These are phyloP conservation scores for Hemisphaericaspora nanyangensis DNA, from an alignment of 805 yeast genomes.

Conservation along the genomic window DNA sequence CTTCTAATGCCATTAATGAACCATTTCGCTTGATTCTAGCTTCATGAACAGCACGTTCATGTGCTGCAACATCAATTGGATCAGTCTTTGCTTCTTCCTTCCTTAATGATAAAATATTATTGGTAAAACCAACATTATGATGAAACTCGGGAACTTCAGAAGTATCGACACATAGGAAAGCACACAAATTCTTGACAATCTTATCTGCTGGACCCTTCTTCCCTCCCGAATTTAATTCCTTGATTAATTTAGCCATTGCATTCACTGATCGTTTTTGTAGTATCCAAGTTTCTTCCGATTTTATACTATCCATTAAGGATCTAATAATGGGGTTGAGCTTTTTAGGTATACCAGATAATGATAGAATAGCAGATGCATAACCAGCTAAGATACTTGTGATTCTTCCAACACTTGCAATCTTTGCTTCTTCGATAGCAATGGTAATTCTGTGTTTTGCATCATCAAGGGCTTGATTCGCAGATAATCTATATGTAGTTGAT, in stretches of 20 bases:
- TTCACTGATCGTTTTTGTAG: slow-evolving; percentile 71
- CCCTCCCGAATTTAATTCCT: slow-evolving; percentile 50
- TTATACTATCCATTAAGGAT: slow-evolving; percentile 88
- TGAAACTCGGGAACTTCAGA: slow-evolving; percentile 91
- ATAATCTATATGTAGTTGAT: slow-evolving; percentile 65
- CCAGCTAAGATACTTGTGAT: slow-evolving; percentile 63
- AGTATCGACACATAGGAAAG: slow-evolving; percentile 91
- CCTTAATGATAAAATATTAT: slow-evolving; percentile 64
- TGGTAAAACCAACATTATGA: slow-evolving; percentile 52
- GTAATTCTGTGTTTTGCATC: slow-evolving; percentile 70
- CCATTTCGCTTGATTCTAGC: slow-evolving; percentile 85
- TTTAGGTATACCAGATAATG: slow-evolving; percentile 67
- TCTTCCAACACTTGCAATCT: slow-evolving; percentile 46
- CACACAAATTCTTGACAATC: slow-evolving; percentile 85
- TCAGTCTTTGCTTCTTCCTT: slow-evolving; percentile 72
- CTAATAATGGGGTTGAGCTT: slow-evolving; percentile 87
- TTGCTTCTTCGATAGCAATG: slow-evolving; percentile 67
- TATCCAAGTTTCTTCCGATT: slow-evolving; percentile 61
- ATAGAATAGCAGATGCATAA: slow-evolving; percentile 69
- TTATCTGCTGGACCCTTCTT: slow-evolving; percentile 82
- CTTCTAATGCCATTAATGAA: slow-evolving; percentile 66
- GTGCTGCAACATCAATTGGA: slow-evolving; percentile 55
- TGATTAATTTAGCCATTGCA: slow-evolving; percentile 62
- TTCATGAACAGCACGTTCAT: slow-evolving; percentile 61
- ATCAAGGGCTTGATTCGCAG: slow-evolving; percentile 68